These are phyloP conservation scores for Diplocarpon rosae DNA, from an alignment of 2,329 filamentous ascomycete genomes.

Conservation along the genomic window DNA sequence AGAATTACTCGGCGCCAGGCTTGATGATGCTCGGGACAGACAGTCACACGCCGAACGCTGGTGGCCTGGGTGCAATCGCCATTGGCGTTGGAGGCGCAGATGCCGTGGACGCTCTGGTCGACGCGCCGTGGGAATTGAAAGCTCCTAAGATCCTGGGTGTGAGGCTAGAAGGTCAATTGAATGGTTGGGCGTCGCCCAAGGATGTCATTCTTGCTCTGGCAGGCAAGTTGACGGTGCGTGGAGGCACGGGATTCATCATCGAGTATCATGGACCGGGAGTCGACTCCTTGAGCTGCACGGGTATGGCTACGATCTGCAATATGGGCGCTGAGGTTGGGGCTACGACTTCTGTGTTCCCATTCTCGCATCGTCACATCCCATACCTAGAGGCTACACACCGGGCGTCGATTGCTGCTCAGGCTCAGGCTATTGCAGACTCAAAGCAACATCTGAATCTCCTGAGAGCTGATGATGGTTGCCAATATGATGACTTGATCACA, in stretches of 20 bases:
- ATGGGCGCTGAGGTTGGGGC: conserved; percentile 93
- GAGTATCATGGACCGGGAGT: conserved; percentile 91
- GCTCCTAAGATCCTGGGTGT: conserved; percentile 86
- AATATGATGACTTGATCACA: conserved; percentile 84
- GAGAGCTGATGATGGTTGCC: conserved; percentile 64
- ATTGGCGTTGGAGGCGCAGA: conserved; percentile 97
- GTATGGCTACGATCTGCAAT: conserved; percentile 86
- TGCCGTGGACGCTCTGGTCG: conserved; percentile 91
- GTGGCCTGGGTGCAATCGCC: conserved; percentile 82
- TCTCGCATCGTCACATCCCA: conserved; percentile 69
- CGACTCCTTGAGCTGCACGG: conserved; percentile 78
- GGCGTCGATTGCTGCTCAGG: conserved; percentile 30
- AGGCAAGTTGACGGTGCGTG: conserved; percentile 80
- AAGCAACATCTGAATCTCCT: conserved; percentile 49
- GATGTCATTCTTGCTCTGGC: conserved; percentile 88
- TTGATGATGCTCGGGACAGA: conserved; percentile 99
- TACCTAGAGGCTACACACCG: conserved; percentile 82
- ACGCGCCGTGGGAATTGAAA: conserved; percentile 95
- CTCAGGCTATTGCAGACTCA: conserved; percentile 22
- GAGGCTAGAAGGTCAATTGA: conserved; percentile 69
- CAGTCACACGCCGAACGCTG: conserved; percentile 95
- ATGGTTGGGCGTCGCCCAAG: conserved; percentile 88
- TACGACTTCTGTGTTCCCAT: conserved; percentile 69
- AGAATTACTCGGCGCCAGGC: conserved; percentile 95
- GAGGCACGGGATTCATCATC: conserved; percentile 88